phyloP scores from a whole-genome alignment of 164 flowering plant genomes.

The Aristolochia fimbriata region DNA sequence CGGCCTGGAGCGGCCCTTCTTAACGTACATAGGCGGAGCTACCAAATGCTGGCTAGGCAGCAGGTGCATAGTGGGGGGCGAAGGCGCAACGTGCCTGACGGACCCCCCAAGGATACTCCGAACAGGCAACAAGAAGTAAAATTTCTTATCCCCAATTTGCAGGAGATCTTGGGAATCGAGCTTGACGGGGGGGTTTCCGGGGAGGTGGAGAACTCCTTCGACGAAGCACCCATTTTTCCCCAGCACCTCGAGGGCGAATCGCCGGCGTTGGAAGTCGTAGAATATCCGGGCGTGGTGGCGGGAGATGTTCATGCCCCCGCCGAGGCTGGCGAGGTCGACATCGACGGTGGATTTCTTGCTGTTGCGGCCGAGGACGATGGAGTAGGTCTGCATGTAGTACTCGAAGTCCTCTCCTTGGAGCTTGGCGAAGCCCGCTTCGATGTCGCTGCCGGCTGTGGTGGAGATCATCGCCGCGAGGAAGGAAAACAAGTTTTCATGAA shows the following conservation, averaged over 20 bases:
- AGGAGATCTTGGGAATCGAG: conserved; percentile 89
- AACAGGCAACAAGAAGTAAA: conserved; percentile 74
- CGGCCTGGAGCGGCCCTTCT: conserved; percentile 32
- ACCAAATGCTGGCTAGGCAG: conserved; percentile 7
- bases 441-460: conserved; percentile 35
- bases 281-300: conserved; percentile 98
- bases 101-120: conserved; percentile 41
- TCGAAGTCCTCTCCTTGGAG: conserved; percentile 98
- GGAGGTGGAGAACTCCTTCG: conserved; percentile 90
- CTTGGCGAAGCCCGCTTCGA: conserved; percentile 97
- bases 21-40: conserved; percentile 3
- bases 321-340: conserved; percentile 82
- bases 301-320: conserved; percentile 99
- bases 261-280: conserved; percentile 93
- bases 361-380: conserved; percentile 85
- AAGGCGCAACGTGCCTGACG: conserved; percentile 12
- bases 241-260: conserved; percentile 85
- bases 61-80: conserved; percentile 3
- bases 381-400: conserved; percentile 98
- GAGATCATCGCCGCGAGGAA: conserved; percentile 13
- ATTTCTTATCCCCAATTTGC: conserved; percentile 95
- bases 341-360: conserved; percentile 84
- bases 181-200: conserved; percentile 75
- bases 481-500: conserved; percentile 1
- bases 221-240: conserved; percentile 94